Evolutionary conservation across 495 filamentous ascomycete genomes (phyloP).

Genomic region (Penicillium crystallinum): DNA sequence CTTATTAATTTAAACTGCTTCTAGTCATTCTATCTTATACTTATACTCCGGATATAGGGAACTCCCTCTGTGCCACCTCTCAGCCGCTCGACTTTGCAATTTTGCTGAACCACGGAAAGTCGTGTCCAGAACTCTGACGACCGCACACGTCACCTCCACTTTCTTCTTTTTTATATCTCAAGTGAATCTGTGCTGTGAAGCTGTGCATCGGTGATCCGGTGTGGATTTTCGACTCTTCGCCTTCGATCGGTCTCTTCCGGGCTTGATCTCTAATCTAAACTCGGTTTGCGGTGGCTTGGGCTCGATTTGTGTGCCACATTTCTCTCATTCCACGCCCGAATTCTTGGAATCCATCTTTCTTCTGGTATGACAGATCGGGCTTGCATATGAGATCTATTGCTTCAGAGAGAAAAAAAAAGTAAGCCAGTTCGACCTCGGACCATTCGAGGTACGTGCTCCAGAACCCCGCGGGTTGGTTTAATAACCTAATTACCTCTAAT

Average conservation of each 20-base stretch:
- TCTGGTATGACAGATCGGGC: neutral
- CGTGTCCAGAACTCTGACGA: slow-evolving; percentile 11
- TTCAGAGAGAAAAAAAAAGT: neutral
- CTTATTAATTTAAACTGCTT: neutral
- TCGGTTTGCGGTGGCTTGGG: too few species aligned
- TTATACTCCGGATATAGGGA: too few species aligned
- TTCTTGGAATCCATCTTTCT: neutral
- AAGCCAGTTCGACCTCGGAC: neutral
- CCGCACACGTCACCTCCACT: slow-evolving; percentile 22
- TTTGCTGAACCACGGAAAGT: slow-evolving; percentile 6
- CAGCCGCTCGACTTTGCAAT: too few species aligned
- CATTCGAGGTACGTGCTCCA: slow-evolving; percentile 13
- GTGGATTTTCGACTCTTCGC: too few species aligned
- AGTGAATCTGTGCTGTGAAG: too few species aligned
- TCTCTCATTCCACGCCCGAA: neutral
- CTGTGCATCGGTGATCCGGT: too few species aligned
- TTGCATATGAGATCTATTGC: neutral
- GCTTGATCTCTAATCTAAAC: too few species aligned
- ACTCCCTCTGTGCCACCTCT: too few species aligned
- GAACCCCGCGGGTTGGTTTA: slow-evolving; percentile 16
- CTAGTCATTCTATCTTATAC: too few species aligned
- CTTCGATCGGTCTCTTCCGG: too few species aligned
- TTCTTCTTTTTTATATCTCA: too few species aligned
- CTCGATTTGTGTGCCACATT: neutral
- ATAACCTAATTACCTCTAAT: slow-evolving; percentile 13